These are phyloP conservation scores for Trichoderma sp. DNA, from an alignment of 2,329 filamentous ascomycete genomes.

Conservation along the genomic window DNA sequence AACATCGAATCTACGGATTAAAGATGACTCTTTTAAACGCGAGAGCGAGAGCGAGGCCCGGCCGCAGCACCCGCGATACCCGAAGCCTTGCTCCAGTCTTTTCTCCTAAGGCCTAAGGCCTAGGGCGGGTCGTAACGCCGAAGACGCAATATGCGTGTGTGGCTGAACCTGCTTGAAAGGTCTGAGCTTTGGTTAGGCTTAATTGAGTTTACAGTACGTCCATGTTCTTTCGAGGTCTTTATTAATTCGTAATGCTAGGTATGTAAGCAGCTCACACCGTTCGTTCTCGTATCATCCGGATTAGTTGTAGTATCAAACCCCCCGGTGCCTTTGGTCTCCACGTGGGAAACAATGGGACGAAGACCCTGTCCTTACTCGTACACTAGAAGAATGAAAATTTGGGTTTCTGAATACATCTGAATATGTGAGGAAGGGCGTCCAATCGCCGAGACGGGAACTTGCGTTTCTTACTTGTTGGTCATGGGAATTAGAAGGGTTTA, in stretches of 20 bases:
- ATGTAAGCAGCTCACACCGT: background rate
- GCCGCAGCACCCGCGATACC: constrained; percentile 1
- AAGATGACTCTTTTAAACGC: background rate
- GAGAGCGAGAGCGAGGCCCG: background rate
- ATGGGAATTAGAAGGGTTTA: background rate
- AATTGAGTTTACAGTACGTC: background rate
- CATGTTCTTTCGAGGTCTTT: background rate
- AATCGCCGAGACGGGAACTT: background rate
- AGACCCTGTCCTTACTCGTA: background rate
- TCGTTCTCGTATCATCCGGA: background rate
- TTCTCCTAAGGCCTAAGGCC: background rate
- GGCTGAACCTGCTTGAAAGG: background rate
- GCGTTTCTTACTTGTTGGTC: background rate
- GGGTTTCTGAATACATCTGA: background rate
- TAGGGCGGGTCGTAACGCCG: background rate
- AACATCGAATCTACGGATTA: background rate
- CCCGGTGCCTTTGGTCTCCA: background rate
- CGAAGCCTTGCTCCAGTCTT: background rate
- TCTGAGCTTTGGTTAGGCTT: background rate
- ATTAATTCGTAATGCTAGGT: background rate
- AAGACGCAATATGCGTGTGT: background rate
- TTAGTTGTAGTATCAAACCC: background rate
- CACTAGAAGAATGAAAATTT: background rate
- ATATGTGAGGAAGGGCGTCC: background rate
- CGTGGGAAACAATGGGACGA: background rate